Conservation (phyloP, 2,329 filamentous ascomycete genomes). For the Hymenoscyphus fructigenus region DNA sequence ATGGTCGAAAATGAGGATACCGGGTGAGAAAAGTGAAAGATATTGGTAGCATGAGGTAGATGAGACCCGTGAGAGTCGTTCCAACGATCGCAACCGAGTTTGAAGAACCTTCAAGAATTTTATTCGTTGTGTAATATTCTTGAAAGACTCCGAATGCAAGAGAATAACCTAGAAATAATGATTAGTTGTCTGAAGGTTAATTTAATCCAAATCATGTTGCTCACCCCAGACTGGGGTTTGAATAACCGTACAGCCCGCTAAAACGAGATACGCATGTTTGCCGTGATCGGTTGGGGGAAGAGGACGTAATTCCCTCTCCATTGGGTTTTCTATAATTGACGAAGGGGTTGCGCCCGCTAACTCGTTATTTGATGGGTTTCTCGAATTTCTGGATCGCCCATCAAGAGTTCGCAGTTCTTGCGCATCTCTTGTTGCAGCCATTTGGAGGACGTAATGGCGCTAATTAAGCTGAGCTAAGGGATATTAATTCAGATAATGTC, state of each 20-base stretch:
- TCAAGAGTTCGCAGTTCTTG: too few species aligned
- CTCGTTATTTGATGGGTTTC: too few species aligned
- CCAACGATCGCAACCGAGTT: slow-evolving; percentile 20
- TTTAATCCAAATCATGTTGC: slow-evolving; percentile 13
- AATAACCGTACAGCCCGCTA: slow-evolving; percentile 50
- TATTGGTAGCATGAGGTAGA: slow-evolving; percentile 54
- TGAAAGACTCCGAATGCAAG: slow-evolving; percentile 70
- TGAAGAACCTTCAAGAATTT: slow-evolving; percentile 9
- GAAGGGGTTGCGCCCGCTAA: too few species aligned
- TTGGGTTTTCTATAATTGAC: too few species aligned
- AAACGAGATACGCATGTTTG: slow-evolving; percentile 45
- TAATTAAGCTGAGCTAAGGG: too few species aligned
- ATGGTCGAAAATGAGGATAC: slow-evolving; percentile 42
- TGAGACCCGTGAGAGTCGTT: slow-evolving; percentile 45
- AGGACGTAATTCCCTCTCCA: slow-evolving; percentile 19
- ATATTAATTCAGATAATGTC: too few species aligned
- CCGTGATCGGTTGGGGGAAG: slow-evolving; percentile 40
- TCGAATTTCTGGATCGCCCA: too few species aligned
- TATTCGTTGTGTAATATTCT: slow-evolving; percentile 55
- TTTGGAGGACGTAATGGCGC: too few species aligned
- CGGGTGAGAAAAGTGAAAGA: slow-evolving; percentile 45
- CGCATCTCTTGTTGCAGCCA: too few species aligned
- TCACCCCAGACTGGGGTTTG: slow-evolving; percentile 55
- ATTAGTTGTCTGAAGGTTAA: slow-evolving; percentile 6
- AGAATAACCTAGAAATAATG: slow-evolving; percentile 55